Base-by-base conservation (phyloP, 1,139 yeast species). In the Geotrichum bryndzae region DNA sequence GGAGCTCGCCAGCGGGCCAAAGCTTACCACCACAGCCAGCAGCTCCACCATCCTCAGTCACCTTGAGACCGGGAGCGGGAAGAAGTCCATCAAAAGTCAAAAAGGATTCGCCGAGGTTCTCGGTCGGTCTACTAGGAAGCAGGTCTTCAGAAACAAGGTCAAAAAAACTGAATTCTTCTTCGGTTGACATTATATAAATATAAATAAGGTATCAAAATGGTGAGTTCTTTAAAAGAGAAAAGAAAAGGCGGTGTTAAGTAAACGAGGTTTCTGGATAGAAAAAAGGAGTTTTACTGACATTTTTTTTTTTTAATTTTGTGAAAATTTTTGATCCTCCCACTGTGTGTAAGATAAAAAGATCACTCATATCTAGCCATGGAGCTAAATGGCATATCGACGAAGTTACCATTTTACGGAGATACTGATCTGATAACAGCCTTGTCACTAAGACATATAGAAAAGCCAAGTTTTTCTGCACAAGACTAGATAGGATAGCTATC, bases 11-110 rank as follows among this genome's bases (percentile, higher is more conserved):
- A 7, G 86, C 85, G 1, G 83, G 77, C 86, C 86, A 82, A 5
- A 83, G 74, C 63, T 81, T 80, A 4, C 86, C 86, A n/a, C 86
- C 86, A 68, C 86, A 83, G 1, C 86, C 86, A 10, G 79, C 70
- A 1, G 79, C 82, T 3, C 86, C 86, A 51, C 85, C 85, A 67
- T 83, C 86, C 64, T 81, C 84, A 62, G 73, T 75, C 38, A 83
- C 78, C 63, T 74, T 70, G 33, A 82, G 71, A 2, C 74, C 75
- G 0, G 79, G 77, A 4, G 70, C 71, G 0, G 66, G 58, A 22
- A 80, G 67, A 46, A 78, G 70, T 0, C 81, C 82, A 54, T 77
- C 79, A 66, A 80, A 80, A 3, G 78, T 73, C 57, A 80, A 69
- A 60, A 73, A 76, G 0, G 77, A 69, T 25, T 72, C 69, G 29